A percentile compares a stretch with the other conserved stretches of the same genome.
Conservation (phyloP, 2,329 filamentous ascomycete genomes). For the Colletotrichum lindemuthianum region DNA sequence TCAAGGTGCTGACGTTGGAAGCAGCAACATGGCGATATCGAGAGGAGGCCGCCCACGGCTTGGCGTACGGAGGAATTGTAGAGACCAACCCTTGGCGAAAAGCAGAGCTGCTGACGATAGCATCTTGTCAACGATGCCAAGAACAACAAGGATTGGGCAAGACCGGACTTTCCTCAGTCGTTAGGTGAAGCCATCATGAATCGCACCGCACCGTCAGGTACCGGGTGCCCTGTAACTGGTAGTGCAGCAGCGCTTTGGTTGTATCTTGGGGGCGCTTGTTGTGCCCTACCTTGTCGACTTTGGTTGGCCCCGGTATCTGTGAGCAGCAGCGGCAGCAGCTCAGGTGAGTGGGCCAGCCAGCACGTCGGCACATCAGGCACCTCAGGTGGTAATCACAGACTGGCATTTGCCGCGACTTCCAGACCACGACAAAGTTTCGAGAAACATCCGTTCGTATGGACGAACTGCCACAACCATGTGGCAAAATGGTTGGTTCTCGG, state of each 20-base stretch:
- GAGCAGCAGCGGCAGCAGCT: too few species aligned
- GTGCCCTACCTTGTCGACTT: background rate
- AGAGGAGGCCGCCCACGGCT: slow-evolving; percentile 1
- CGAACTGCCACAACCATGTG: slow-evolving; percentile 6
- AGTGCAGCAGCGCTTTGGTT: slow-evolving; percentile 3
- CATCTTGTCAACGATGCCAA: background rate
- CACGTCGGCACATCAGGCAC: background rate
- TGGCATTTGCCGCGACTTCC: background rate
- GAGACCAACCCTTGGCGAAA: background rate
- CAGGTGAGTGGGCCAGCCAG: background rate
- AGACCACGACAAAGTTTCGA: background rate
- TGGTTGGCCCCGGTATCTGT: too few species aligned
- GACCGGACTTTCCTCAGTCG: too few species aligned
- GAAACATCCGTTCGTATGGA: background rate
- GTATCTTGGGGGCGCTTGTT: background rate
- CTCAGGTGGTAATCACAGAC: background rate
- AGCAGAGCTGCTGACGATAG: too few species aligned
- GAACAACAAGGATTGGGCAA: background rate
- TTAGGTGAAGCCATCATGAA: too few species aligned
- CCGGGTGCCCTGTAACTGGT: background rate
- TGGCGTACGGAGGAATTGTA: background rate
- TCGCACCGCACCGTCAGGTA: too few species aligned
- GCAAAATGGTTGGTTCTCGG: slow-evolving; percentile 14
- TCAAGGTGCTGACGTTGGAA: too few species aligned
- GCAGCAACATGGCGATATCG: too few species aligned